Evolutionary conservation across 352 stramenopile genomes (phyloP), one percentile per base, ranked within the genome.

Genomic region (Pythium insidiosum): DNA sequence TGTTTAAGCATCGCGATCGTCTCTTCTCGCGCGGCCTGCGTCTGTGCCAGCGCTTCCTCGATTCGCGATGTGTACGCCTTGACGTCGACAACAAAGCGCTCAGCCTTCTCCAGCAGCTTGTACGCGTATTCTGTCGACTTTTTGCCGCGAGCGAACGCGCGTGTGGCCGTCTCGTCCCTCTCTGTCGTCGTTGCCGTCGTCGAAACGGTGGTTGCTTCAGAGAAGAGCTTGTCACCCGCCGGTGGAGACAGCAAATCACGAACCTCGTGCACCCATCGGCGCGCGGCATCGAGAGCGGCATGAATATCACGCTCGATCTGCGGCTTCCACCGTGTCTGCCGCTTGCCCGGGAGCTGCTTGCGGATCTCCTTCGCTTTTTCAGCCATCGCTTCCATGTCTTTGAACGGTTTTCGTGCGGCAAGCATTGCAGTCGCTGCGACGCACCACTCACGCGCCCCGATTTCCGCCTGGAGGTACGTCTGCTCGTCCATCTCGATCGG

Each of bases 401-500:
- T 66, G 9, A 94, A 73, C 1, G 77, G 62, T 24, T 76, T 82
- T 22, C 68, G 63, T 11, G 65, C 61, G 18, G 65, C 61, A 6
- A 93, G 52, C 56, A 84, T 84, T 5, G 42, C 46, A 0, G 62
- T 48, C 10, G 77, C 82, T 16, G 55, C 70, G 6, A 61, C 66
- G 30, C 65, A 88, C 82, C 82, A 94, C 47, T 91, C 73, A 12
- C 80, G 75, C 13, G 78, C 82, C 24, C 57, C 63, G 36, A 94
- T 88, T 48, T 89, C 73, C 16, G 82, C 82, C 28, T 80, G 71
- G 4, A 94, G 50, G 42, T 62, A 87, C 35, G 78, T 80, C 23
- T 85, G 74, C 31, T 91, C 79, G n/a, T 92, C 82, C 82, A 94
- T 92, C 5, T 91, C 57, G 20, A 94, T 76, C n/a, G 82, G 82